Percentiles rank a stretch among this genome's conserved stretches.
phyloP scores from a whole-genome alignment of 2,329 filamentous ascomycete species.

The Emergomyces orientalis region DNA sequence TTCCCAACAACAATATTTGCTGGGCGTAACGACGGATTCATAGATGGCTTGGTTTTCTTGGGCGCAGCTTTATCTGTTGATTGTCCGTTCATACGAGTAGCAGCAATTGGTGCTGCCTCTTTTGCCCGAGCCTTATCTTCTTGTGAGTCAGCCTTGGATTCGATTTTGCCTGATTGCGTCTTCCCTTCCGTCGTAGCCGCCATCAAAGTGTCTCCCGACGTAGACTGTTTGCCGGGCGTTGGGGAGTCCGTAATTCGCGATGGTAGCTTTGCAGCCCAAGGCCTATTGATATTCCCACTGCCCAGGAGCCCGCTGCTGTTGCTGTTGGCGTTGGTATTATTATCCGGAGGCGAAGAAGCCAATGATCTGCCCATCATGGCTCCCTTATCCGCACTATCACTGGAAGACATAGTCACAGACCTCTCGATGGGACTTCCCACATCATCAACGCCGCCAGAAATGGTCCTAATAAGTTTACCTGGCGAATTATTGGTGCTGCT shows the following conservation, averaged over 20 bases:
- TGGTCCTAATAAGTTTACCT: conserved; percentile 25
- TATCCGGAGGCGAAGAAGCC: not conserved
- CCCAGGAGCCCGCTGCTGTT: conserved; percentile 13
- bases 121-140: not conserved
- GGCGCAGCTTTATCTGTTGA: conserved; percentile 8
- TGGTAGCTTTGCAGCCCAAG: conserved; percentile 8
- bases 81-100: conserved; percentile 12
- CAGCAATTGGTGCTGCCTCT: not conserved
- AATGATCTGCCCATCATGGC: not conserved
- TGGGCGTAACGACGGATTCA: conserved; percentile 21
- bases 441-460: conserved; percentile 21
- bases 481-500: conserved; percentile 19
- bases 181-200: conserved; percentile 4
- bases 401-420: conserved; percentile 11
- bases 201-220: not conserved
- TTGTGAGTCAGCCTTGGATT: conserved; percentile 5
- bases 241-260: conserved; percentile 1
- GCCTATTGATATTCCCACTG: conserved; percentile 25
- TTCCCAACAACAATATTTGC: conserved; percentile 26
- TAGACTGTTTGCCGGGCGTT: not conserved
- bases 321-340: conserved; percentile 6
- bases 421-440: conserved; percentile 21
- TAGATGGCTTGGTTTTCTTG: conserved; percentile 15
- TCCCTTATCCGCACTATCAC: conserved; percentile 7
- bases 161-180: conserved; percentile 18